A percentile compares a stretch with the other conserved stretches of the same genome.
phyloP scores from a whole-genome alignment of 345 rosid genomes.

The Camelina hispida region DNA sequence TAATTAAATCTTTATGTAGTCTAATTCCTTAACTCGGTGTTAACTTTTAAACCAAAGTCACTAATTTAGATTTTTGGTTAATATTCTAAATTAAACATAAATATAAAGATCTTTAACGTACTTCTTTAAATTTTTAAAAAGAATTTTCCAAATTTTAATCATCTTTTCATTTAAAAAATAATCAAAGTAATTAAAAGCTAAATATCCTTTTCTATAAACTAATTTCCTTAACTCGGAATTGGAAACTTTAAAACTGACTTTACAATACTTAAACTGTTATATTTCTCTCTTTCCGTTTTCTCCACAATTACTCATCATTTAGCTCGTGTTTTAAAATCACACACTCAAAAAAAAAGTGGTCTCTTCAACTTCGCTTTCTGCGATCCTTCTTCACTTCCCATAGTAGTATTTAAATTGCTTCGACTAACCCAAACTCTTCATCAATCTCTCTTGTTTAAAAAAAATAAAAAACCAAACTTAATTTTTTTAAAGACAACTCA shows the following conservation, averaged over 20 bases:
- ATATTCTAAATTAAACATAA: neutral
- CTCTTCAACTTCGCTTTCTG: conserved; percentile 35
- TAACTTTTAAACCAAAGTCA: neutral
- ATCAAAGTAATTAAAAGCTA: neutral
- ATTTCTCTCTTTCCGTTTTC: conserved; percentile 32
- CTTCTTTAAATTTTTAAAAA: neutral
- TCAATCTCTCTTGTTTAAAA: conserved; percentile 16
- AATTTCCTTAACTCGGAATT: conserved; percentile 25
- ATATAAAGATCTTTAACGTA: neutral
- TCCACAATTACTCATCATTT: conserved; percentile 37
- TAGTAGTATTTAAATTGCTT: conserved; percentile 24
- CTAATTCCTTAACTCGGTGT: no score
- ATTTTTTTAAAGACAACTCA: neutral
- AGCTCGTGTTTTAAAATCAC: conserved; percentile 27
- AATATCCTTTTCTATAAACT: neutral
- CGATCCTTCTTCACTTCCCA: conserved; percentile 25
- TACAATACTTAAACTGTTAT: neutral
- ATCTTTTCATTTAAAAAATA: neutral
- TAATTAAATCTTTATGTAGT: no score
- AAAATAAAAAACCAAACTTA: neutral
- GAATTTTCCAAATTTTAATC: neutral
- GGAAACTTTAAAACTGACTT: conserved; percentile 4
- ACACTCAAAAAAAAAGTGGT: conserved; percentile 6
- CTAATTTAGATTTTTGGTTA: neutral
- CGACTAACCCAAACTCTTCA: conserved; percentile 20